phyloP scores from a whole-genome alignment of 1,284 basidiomycete genomes.

The Gomphus bonarii region DNA sequence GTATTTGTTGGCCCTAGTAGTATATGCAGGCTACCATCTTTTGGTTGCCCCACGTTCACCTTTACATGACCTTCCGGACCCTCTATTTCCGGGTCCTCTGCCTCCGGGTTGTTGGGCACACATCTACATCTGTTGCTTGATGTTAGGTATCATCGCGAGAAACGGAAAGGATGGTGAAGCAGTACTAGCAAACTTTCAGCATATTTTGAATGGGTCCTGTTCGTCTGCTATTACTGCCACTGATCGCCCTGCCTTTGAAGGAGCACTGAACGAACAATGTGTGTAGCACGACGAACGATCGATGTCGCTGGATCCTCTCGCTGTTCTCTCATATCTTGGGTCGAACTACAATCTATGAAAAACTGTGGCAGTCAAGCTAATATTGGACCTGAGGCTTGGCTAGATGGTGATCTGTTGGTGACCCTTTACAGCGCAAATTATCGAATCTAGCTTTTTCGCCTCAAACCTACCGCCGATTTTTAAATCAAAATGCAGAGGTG shows the following conservation, averaged over 20 bases:
- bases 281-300: constrained; percentile 68
- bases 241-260: not conserved
- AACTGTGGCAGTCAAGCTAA: constrained; percentile 59
- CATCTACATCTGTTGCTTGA: constrained; percentile 11
- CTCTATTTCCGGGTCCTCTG: too few species aligned
- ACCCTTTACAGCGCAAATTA: constrained; percentile 38
- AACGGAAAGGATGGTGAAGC: constrained; percentile 12
- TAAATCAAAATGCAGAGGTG: constrained; percentile 57
- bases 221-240: not conserved
- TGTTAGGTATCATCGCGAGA: constrained; percentile 8
- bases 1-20: not conserved
- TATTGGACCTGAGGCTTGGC: not conserved
- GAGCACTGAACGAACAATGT: constrained; percentile 5
- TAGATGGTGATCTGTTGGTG: not conserved
- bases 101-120: constrained; percentile 2
- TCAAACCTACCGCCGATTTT: constrained; percentile 59
- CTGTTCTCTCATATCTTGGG: constrained; percentile 61
- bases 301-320: constrained; percentile 64
- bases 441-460: constrained; percentile 68
- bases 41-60: constrained; percentile 13
- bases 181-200: constrained; percentile 14
- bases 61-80: constrained; percentile 15
- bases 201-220: constrained; percentile 15
- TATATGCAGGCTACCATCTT: constrained; percentile 7
- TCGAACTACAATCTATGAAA: constrained; percentile 59